A percentile compares a stretch with the other conserved stretches of the same genome.
These are phyloP conservation scores for Morella rubra DNA, from an alignment of 306 rosid species.

Conservation along the genomic window DNA sequence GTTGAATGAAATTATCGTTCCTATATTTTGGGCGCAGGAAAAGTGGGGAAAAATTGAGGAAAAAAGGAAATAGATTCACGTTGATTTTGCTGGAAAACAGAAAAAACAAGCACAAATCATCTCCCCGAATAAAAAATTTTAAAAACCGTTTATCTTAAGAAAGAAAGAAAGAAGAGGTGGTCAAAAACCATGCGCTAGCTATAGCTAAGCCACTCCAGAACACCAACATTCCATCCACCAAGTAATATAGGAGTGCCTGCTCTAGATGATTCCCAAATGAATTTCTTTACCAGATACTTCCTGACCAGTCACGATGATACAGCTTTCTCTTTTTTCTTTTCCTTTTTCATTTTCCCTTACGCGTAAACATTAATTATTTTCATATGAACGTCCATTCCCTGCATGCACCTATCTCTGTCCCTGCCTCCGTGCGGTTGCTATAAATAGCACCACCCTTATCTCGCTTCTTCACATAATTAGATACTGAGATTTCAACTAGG, in stretches of 20 bases:
- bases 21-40: too few relatives aligned
- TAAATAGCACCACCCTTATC: conserved; percentile 43
- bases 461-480: conserved; percentile 21
- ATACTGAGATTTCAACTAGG: conserved; percentile 18
- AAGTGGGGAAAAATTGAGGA: too few relatives aligned
- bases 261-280: conserved; percentile 23
- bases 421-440: conserved; percentile 27
- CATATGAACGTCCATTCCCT: conserved; percentile 1
- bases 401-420: conserved; percentile 1
- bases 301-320: conserved; percentile 12
- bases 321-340: not conserved
- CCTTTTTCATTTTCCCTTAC: conserved; percentile 14
- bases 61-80: too few relatives aligned
- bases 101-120: too few relatives aligned
- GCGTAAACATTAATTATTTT: conserved; percentile 20
- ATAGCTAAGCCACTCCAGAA: too few relatives aligned
- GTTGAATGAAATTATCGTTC: too few relatives aligned
- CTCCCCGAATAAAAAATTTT: too few relatives aligned
- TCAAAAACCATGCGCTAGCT: too few relatives aligned
- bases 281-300: conserved; percentile 22
- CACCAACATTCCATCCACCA: conserved; percentile 16
- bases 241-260: not conserved
- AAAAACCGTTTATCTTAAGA: too few relatives aligned
- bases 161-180: too few relatives aligned
- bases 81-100: too few relatives aligned